Conservation (phyloP, 805 yeast genomes). For the Diddensiella caesifluorescens region DNA sequence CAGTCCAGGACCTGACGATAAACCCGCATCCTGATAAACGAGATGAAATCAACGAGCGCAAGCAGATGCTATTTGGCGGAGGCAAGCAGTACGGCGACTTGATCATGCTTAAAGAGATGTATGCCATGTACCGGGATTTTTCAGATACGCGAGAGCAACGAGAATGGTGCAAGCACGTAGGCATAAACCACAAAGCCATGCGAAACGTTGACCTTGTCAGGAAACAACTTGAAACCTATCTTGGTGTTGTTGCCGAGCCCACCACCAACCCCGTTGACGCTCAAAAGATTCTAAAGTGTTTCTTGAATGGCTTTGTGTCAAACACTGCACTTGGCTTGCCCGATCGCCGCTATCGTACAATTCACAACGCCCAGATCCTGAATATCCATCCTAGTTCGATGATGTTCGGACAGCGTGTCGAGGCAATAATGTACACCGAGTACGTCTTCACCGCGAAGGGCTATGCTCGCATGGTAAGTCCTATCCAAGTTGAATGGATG, state of each 20-base stretch:
- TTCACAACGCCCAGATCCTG: conserved; percentile 63
- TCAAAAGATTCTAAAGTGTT: conserved; percentile 58
- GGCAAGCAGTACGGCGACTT: conserved; percentile 81
- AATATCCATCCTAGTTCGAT: conserved; percentile 88
- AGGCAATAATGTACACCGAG: conserved; percentile 91
- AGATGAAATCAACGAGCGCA: conserved; percentile 74
- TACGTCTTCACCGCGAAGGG: conserved; percentile 91
- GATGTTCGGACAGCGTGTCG: conserved; percentile 73
- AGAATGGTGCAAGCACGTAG: conserved; percentile 79
- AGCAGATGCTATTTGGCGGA: conserved; percentile 62
- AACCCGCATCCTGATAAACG: conserved; percentile 76
- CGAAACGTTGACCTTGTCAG: conserved; percentile 70
- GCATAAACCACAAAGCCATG: conserved; percentile 73
- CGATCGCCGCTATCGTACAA: conserved; percentile 85
- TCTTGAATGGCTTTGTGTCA: conserved; percentile 74
- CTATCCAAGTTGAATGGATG: conserved; percentile 77
- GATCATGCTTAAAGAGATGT: conserved; percentile 71
- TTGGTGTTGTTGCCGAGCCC: conserved; percentile 34
- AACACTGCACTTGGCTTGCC: conserved; percentile 95
- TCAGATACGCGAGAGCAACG: conserved; percentile 48
- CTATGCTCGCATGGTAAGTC: conserved; percentile 84
- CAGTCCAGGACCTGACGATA: conserved; percentile 81
- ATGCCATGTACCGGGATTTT: conserved; percentile 48
- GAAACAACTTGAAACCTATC: conserved; percentile 66
- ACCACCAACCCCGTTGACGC: conserved; percentile 20